phyloP scores from a whole-genome alignment of 1,284 basidiomycete species.

The Limonomyces culmigenus region DNA sequence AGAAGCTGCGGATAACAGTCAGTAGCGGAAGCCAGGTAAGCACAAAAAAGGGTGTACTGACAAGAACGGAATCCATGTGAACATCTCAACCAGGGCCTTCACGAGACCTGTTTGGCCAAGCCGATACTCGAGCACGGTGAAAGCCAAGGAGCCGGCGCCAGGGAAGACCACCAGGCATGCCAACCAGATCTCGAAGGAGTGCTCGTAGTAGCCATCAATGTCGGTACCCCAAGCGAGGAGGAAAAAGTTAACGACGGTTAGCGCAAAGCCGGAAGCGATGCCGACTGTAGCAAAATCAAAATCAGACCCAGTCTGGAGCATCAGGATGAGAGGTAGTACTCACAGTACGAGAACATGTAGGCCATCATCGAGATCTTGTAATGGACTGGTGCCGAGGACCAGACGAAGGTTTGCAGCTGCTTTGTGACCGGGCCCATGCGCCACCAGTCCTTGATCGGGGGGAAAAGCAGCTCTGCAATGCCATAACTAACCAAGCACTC shows the following conservation, averaged over 20 bases:
- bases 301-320: neutral
- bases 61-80: conserved; percentile 32
- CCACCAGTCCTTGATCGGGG: conserved; percentile 30
- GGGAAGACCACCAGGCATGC: conserved; percentile 35
- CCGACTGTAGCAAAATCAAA: too few species aligned
- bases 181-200: conserved; percentile 27
- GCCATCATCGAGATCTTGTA: conserved; percentile 27
- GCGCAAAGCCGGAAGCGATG: conserved; percentile 21
- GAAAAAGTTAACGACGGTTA: conserved; percentile 22
- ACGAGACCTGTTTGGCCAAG: conserved; percentile 20
- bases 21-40: conserved; percentile 7
- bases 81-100: conserved; percentile 20
- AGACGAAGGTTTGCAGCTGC: conserved; percentile 28
- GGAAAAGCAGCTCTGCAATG: conserved; percentile 17
- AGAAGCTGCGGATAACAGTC: conserved; percentile 20
- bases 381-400: conserved; percentile 22
- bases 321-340: too few species aligned
- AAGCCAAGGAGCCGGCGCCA: conserved; percentile 28
- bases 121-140: conserved; percentile 31
- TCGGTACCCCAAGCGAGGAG: conserved; percentile 28
- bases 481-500: conserved; percentile 1
- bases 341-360: conserved; percentile 29
- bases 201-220: conserved; percentile 26
- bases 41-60: conserved; percentile 10
- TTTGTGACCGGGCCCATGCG: conserved; percentile 27